These are phyloP conservation scores for Pholiota conissans DNA, from an alignment of 768 basidiomycete species.

Conservation along the genomic window DNA sequence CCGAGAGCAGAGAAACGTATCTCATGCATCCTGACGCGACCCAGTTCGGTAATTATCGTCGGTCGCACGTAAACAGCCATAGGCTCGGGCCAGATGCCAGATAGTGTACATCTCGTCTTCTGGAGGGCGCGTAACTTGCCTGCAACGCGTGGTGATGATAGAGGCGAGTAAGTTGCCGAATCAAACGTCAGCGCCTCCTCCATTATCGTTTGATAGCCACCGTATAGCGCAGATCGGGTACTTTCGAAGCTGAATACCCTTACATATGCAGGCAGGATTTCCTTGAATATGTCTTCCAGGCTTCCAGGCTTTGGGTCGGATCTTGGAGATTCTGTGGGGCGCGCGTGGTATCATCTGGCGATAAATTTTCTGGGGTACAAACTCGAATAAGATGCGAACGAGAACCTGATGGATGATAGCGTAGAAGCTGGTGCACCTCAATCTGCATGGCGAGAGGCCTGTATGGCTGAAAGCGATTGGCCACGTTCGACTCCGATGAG, in stretches of 20 bases:
- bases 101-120: background rate
- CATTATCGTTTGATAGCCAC: background rate
- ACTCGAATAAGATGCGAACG: background rate
- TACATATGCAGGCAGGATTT: background rate
- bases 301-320: background rate
- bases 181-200: background rate
- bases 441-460: background rate
- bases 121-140: too few relatives aligned
- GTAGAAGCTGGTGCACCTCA: background rate
- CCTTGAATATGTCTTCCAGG: background rate
- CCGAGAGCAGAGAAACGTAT: conserved; percentile 2
- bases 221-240: background rate
- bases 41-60: background rate
- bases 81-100: background rate
- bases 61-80: background rate
- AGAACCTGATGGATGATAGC: background rate
- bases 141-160: too few relatives aligned
- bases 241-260: background rate
- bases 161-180: background rate
- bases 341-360: background rate
- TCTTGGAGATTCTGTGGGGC: background rate
- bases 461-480: background rate
- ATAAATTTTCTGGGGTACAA: background rate
- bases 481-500: background rate
- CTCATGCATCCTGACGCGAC: background rate